Conservation (phyloP, 1,284 basidiomycete species). For the Erythrobasidium hasegawianum region DNA sequence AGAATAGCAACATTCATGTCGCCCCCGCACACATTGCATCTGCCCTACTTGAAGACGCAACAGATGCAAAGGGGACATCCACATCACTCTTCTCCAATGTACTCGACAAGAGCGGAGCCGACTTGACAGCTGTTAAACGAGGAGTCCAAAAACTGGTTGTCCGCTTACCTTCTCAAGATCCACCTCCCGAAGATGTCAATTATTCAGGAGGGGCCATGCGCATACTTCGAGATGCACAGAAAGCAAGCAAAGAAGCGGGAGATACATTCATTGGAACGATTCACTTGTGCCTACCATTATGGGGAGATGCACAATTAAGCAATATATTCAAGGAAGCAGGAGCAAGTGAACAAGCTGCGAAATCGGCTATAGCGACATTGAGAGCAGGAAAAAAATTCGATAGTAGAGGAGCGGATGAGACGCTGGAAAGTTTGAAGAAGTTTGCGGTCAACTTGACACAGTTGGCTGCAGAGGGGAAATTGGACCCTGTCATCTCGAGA, state of each 20-base stretch:
- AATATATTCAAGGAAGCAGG: conserved; percentile 68
- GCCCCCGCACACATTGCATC: conserved; percentile 70
- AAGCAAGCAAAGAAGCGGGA: conserved; percentile 72
- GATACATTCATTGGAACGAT: conserved; percentile 93
- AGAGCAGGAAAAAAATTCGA: conserved; percentile 78
- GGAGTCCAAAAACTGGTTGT: conserved; percentile 44
- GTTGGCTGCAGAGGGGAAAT: conserved; percentile 54
- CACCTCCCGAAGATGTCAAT: conserved; percentile 73
- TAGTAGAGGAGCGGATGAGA: conserved; percentile 73
- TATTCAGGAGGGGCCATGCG: conserved; percentile 62
- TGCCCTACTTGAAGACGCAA: conserved; percentile 65
- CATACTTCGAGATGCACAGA: conserved; percentile 74
- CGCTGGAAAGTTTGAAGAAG: conserved; percentile 69
- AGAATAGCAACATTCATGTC: conserved; percentile 38
- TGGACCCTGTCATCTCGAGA: conserved; percentile 59
- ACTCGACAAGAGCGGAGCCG: conserved; percentile 42
- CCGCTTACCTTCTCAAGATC: conserved; percentile 70
- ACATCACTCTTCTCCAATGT: conserved; percentile 39
- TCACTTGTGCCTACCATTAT: conserved; percentile 67
- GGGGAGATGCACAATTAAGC: conserved; percentile 66
- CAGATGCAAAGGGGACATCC: conserved; percentile 50
- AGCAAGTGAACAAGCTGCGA: conserved; percentile 67
- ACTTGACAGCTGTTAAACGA: conserved; percentile 40
- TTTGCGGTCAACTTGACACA: conserved; percentile 52
- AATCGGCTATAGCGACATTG: conserved; percentile 72